These are phyloP conservation scores for Crithidia sp. DNA, from an alignment of 208 protist genomes.

Conservation along the genomic window DNA sequence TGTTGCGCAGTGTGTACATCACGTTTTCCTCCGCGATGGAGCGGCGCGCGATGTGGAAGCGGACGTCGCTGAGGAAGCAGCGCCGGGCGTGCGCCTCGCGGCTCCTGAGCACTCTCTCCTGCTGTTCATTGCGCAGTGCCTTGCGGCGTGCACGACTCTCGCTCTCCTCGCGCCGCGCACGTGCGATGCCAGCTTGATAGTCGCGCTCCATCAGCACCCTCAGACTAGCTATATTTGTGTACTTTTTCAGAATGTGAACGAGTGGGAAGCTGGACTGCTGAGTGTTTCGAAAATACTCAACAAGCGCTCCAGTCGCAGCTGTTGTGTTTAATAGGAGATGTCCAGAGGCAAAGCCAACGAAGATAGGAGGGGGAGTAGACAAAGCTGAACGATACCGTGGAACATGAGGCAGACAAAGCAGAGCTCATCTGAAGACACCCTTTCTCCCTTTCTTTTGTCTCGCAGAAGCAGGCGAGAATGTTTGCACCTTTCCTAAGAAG, in stretches of 20 bases:
- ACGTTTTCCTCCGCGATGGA: conserved; percentile 64
- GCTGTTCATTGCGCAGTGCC: conserved; percentile 55
- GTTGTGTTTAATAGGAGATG: neutral
- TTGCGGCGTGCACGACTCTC: conserved; percentile 41
- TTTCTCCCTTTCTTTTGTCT: no score
- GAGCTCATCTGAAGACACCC: neutral
- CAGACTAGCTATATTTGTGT: neutral
- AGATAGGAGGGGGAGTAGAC: no score
- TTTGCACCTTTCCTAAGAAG: neutral
- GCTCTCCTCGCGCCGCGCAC: conserved; percentile 38
- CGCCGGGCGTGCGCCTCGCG: conserved; percentile 20
- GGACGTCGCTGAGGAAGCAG: conserved; percentile 35
- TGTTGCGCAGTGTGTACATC: conserved; percentile 48
- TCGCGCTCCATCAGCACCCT: conserved; percentile 6
- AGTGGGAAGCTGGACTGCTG: neutral
- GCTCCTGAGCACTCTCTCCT: conserved; percentile 28
- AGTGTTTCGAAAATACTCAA: no score
- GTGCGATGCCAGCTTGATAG: conserved; percentile 42
- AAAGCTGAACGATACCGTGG: no score
- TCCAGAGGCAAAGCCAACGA: neutral
- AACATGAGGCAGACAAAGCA: neutral
- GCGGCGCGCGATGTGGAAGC: conserved; percentile 24
- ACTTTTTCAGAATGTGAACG: neutral
- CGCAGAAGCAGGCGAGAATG: no score
- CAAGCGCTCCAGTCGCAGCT: no score